phyloP scores from a whole-genome alignment of 441 rosid genomes.

The Pelargonium myrrhifolium region DNA sequence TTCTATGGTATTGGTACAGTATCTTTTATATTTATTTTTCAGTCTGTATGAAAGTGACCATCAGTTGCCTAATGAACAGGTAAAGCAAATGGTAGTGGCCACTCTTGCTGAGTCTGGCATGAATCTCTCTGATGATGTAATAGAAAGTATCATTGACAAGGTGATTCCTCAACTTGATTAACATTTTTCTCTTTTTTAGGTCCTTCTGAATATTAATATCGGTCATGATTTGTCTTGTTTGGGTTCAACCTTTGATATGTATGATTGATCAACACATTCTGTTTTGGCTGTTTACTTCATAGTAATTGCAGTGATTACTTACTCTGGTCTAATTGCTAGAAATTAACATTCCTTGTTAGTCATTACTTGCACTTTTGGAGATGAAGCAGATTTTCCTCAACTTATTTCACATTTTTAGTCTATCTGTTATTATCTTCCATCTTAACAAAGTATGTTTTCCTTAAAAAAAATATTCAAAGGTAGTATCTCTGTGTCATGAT shows the following conservation, averaged over 20 bases:
- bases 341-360: too few relatives aligned
- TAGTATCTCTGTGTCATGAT: neutral
- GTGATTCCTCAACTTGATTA: conserved; percentile 26
- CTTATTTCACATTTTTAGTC: neutral
- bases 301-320: neutral
- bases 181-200: neutral
- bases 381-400: neutral
- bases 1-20: too few relatives aligned
- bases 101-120: conserved; percentile 94
- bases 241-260: neutral
- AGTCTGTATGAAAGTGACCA: neutral
- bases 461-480: neutral
- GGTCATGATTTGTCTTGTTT: neutral
- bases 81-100: conserved; percentile 94
- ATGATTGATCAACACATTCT: neutral
- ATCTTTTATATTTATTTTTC: neutral
- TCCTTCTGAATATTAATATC: neutral
- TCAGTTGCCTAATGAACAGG: conserved; percentile 27
- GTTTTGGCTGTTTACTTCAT: neutral
- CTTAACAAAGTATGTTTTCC: neutral
- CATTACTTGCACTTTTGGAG: neutral
- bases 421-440: neutral
- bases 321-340: neutral
- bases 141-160: conserved; percentile 90
- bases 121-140: conserved; percentile 84